Base-by-base conservation (phyloP, 495 filamentous ascomycete species). In the Ramalina intermedia region DNA sequence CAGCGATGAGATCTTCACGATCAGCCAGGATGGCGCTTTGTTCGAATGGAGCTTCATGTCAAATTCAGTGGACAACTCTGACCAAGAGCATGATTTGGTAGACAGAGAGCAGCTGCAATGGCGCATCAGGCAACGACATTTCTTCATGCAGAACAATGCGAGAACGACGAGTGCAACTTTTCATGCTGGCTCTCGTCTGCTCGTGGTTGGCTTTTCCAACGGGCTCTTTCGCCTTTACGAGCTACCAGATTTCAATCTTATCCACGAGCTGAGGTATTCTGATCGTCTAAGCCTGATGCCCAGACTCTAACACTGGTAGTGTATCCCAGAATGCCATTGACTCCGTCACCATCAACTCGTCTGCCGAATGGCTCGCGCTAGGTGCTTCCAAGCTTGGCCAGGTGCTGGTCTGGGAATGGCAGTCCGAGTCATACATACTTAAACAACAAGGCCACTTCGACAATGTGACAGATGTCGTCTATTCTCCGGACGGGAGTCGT, bases 371-470 rank as follows among this genome's bases (percentile, higher is more conserved):
- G 91, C 72, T 98, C 27, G 91, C 91, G 6, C 95, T 98, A 64
- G 91, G 90, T n/a, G 89, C 91, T 4, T 94, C 93, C 14, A 90
- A 90, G 48, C 75, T 93, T 23, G 91, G 91, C 12, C 91, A 98
- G 54, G 68, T 98, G 13, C 72, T 98, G 35, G 93, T 98, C 21
- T 98, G 91, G 91, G 91, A 98, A 63, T 96, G 93, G 93, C 93
- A 96, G 58, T 96, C 93, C 2, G 91, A 98, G 62, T 96, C 93
- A n/a, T 96, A 96, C 64, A 89, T 98, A 48, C 66, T 98, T 33
- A 98, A 96, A 63, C 91, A 98, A 58, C 91, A 96, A 65, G 90
- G 90, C 1, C 91, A 98, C 65, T 85, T 93, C 43, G 93, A 98
- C 59, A 81, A 87, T n/a, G 86, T 96, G 79, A 96, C 95, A 63